Evolutionary conservation across 352 stramenopile genomes (phyloP), one percentile per base, ranked within the genome.

Genomic region (Vaucheria bursata): DNA sequence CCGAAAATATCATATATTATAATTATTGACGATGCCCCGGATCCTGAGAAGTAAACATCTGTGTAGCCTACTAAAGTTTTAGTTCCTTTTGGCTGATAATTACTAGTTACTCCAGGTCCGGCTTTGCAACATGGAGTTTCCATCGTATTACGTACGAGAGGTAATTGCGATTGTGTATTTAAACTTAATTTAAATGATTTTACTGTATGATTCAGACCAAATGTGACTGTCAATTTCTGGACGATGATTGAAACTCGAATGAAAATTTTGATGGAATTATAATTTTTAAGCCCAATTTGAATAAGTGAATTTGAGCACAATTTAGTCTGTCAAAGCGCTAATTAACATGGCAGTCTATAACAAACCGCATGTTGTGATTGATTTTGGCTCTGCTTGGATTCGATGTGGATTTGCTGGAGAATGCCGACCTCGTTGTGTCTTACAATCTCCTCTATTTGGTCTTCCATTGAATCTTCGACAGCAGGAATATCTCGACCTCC

Each of bases 1-100:
- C 78, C 78, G 50, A 83, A 83, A 52, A 83, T 79, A 39, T 83
- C 78, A 52, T 76, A 79, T 6, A 83, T 40, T n/a, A 83, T 67
- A 32, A 79, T 33, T 3, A 82, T 49, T 6, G 49, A 45, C 37
- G 73, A 73, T 1, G 77, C 40, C 25, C 77, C 77, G 64, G 77
- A 79, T 12, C 77, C 77, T 71, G 70, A n/a, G 70, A 79, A 78
- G 71, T 82, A 82, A 29, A 73, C 66, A 31, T 79, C 70, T 33
- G 69, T 6, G 34, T 78, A 71, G 33, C 70, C 70, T 37, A 82
- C 67, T 29, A 74, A 74, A 29, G 49, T 73, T n/a, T 75, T 74
- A 40, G 37, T 69, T 40, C 77, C 77, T 32, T 82, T 79, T 12
- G 77, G 77, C 7, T 65, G 53, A 66, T 82, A 82, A 45, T 82